These are phyloP conservation scores for Daedalea quercina DNA, from an alignment of 768 basidiomycete genomes.

Conservation along the genomic window DNA sequence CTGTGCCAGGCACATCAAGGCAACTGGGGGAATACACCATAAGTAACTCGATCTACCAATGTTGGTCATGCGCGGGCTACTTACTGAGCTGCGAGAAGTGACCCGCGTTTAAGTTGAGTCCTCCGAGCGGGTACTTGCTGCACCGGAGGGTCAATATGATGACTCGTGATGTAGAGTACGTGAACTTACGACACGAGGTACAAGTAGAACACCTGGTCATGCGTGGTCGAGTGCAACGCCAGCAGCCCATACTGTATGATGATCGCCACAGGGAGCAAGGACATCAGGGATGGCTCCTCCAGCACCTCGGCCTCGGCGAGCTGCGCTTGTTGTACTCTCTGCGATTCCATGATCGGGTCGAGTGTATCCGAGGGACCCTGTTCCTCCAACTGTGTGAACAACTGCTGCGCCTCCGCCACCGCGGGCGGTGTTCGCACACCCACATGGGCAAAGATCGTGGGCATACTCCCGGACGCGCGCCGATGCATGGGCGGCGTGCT, in stretches of 20 bases:
- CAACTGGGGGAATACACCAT: conserved; percentile 43
- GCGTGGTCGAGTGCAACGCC: conserved; percentile 83
- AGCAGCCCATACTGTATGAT: conserved; percentile 89
- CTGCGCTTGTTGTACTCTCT: conserved; percentile 25
- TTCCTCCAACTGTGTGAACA: conserved; percentile 39
- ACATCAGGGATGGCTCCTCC: conserved; percentile 58
- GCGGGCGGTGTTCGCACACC: conserved; percentile 77
- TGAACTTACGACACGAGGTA: conserved; percentile 79
- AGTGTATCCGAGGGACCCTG: conserved; percentile 32
- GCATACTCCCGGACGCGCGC: conserved; percentile 51
- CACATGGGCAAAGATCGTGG: conserved; percentile 77
- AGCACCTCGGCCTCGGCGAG: conserved; percentile 22
- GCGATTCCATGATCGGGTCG: conserved; percentile 47
- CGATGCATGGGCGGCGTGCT: conserved; percentile 29
- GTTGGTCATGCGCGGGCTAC: conserved; percentile 18
- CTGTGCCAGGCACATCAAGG: conserved; percentile 91
- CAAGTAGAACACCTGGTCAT: conserved; percentile 87
- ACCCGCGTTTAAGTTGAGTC: conserved; percentile 83
- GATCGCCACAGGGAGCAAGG: conserved; percentile 74
- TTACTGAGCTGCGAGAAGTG: conserved; percentile 88
- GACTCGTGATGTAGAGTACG: conserved; percentile 3
- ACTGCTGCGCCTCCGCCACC: conserved; percentile 64
- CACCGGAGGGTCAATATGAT: conserved; percentile 1
- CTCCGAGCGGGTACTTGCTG: conserved; percentile 81
- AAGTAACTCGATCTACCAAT: conserved; percentile 2